A percentile compares a stretch with the other conserved stretches of the same genome.
Conservation (phyloP, 2,329 filamentous ascomycete species). For the Penicillium polonicum region DNA sequence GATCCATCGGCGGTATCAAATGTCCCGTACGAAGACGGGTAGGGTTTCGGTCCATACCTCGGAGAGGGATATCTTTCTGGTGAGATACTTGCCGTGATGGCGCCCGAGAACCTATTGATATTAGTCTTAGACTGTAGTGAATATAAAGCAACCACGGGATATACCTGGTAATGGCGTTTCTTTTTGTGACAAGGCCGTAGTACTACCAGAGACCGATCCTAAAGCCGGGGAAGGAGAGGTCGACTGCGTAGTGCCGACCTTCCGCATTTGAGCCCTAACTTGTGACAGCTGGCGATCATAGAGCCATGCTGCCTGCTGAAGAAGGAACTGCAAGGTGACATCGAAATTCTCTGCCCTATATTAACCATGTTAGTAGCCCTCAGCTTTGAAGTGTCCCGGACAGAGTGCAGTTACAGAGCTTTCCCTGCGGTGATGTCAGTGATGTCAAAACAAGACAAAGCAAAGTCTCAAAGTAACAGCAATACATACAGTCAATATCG, state of each 20-base stretch:
- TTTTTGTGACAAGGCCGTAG: constrained; percentile 36
- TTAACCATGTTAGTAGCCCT: constrained; percentile 7
- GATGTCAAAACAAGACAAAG: constrained; percentile 7
- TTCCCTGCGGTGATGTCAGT: constrained; percentile 59
- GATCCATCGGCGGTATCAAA: neutral
- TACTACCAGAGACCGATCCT: constrained; percentile 45
- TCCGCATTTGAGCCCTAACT: constrained; percentile 85
- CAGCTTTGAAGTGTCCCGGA: neutral
- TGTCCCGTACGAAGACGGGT: too few relatives aligned
- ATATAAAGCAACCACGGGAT: neutral
- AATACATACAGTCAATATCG: constrained; percentile 74
- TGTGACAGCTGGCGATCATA: constrained; percentile 89
- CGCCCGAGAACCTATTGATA: constrained; percentile 37
- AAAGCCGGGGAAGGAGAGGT: constrained; percentile 44
- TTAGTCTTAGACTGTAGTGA: neutral
- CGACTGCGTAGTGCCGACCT: constrained; percentile 48
- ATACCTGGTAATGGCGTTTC: constrained; percentile 35
- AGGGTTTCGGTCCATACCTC: constrained; percentile 24
- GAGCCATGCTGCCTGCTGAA: constrained; percentile 90
- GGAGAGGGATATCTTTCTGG: constrained; percentile 33
- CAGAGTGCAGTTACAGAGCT: constrained; percentile 58
- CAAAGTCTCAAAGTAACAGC: constrained; percentile 24
- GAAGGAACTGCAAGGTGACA: constrained; percentile 81
- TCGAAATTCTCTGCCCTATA: constrained; percentile 71
- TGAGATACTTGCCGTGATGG: constrained; percentile 41